Conservation (phyloP, 768 basidiomycete genomes). For the Russula brevipes region DNA sequence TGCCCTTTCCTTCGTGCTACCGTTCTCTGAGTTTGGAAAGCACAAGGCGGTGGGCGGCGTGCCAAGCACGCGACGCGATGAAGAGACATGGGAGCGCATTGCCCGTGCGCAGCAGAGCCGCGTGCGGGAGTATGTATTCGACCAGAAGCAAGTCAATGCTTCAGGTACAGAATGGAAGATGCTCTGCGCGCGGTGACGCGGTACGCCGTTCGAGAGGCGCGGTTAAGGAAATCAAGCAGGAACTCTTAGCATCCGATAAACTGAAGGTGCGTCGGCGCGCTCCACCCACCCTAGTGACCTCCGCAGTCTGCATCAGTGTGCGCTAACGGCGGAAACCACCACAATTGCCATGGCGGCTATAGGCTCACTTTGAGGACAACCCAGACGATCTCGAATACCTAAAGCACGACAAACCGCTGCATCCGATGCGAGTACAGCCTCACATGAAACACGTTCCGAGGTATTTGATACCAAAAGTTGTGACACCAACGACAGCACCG, state of each 20-base stretch:
- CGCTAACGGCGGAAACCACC: background rate
- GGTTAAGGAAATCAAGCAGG: conserved; percentile 74
- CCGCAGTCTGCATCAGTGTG: background rate
- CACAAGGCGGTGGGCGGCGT: conserved; percentile 68
- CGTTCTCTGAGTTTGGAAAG: conserved; percentile 60
- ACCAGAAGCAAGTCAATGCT: conserved; percentile 97
- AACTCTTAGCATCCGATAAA: conserved; percentile 93
- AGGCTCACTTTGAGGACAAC: conserved; percentile 98
- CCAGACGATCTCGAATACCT: conserved; percentile 89
- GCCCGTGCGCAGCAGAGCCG: conserved; percentile 64
- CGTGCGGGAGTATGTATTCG: conserved; percentile 89
- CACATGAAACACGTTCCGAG: conserved; percentile 96
- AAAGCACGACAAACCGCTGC: conserved; percentile 90
- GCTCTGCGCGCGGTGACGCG: conserved; percentile 85
- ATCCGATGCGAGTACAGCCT: conserved; percentile 82
- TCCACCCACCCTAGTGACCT: background rate
- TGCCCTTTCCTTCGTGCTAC: conserved; percentile 84
- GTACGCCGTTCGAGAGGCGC: conserved; percentile 79
- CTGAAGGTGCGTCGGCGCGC: conserved; percentile 64
- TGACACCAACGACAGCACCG: conserved; percentile 46
- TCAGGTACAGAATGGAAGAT: conserved; percentile 97
- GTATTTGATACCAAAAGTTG: conserved; percentile 83
- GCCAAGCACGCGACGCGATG: conserved; percentile 68
- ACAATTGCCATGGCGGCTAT: background rate
- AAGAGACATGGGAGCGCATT: conserved; percentile 69